A percentile compares a stretch with the other conserved stretches of the same genome.
Evolutionary conservation across 192 early-diverging fungal genomes (phyloP).

Genomic region (Coemansia furcata): DNA sequence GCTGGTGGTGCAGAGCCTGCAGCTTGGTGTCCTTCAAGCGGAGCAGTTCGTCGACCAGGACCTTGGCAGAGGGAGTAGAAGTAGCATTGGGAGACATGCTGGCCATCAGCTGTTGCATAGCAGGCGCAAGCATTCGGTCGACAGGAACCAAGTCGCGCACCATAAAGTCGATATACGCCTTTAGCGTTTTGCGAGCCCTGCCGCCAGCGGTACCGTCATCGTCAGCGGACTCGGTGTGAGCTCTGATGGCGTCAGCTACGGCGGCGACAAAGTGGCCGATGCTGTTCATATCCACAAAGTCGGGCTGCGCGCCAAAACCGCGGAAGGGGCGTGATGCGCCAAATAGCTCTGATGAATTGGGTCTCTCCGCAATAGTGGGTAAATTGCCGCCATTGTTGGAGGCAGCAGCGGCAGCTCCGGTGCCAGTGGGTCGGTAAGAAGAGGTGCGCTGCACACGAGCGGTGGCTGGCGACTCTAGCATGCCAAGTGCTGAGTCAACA

Average conservation of each 20-base stretch:
- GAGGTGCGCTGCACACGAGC: not conserved
- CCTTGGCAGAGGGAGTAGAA: constrained; percentile 16
- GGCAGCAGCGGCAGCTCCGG: not conserved
- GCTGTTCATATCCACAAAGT: constrained; percentile 15
- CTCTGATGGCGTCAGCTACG: constrained; percentile 38
- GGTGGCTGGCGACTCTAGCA: not conserved
- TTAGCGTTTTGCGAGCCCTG: constrained; percentile 19
- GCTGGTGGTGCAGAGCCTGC: constrained; percentile 17
- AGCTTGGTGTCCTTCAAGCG: constrained; percentile 15
- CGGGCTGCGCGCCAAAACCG: not conserved
- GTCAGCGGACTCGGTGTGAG: constrained; percentile 7
- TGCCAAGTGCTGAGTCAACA: not conserved
- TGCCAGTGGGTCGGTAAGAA: not conserved
- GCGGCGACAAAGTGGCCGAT: constrained; percentile 36
- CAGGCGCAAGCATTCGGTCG: constrained; percentile 38
- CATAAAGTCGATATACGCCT: constrained; percentile 44
- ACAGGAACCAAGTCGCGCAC: constrained; percentile 44
- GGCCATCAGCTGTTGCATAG: constrained; percentile 42
- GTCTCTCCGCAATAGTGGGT: not conserved
- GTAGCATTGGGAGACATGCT: constrained; percentile 19
- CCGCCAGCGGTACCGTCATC: not conserved
- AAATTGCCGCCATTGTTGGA: not conserved
- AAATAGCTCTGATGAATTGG: not conserved
- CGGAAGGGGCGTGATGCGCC: not conserved
- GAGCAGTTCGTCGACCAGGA: constrained; percentile 28